Conservation (phyloP, 768 basidiomycete species). For the Naganishia vishniacii region DNA sequence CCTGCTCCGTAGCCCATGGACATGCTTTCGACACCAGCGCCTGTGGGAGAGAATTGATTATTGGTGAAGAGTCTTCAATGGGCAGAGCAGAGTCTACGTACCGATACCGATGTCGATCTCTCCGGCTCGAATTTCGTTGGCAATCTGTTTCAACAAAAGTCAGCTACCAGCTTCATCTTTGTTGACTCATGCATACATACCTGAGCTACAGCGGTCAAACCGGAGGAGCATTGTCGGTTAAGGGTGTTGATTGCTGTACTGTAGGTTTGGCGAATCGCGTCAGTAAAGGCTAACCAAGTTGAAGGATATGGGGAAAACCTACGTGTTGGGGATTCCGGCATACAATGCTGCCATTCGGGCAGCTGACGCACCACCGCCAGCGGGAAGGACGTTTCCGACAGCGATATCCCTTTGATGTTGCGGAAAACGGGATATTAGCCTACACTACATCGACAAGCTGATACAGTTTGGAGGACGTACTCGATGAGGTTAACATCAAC, state of each 20-base stretch:
- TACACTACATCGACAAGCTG: background rate
- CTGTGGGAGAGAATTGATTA: slow-evolving; percentile 19
- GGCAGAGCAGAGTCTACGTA: background rate
- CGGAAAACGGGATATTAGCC: background rate
- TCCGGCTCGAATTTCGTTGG: slow-evolving; percentile 74
- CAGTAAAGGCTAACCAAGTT: no score
- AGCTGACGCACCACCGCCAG: slow-evolving; percentile 52
- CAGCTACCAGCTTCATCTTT: no score
- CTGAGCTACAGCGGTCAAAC: slow-evolving; percentile 82
- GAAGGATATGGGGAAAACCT: no score
- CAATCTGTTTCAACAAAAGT: slow-evolving; percentile 54
- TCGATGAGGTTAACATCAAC: slow-evolving; percentile 45
- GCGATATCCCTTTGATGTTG: slow-evolving; percentile 61
- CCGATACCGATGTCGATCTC: slow-evolving; percentile 85
- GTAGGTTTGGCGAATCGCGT: no score
- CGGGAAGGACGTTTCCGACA: slow-evolving; percentile 56
- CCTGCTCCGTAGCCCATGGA: slow-evolving; percentile 51
- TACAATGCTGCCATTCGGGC: slow-evolving; percentile 81
- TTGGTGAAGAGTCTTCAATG: background rate
- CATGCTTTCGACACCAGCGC: slow-evolving; percentile 53
- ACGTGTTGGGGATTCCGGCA: slow-evolving; percentile 75
- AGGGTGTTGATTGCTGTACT: slow-evolving; percentile 78
- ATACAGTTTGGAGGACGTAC: slow-evolving; percentile 30
- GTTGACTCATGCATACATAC: slow-evolving; percentile 16
- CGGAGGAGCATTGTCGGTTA: slow-evolving; percentile 90